Base-by-base conservation (phyloP, 1,284 basidiomycete genomes). In the Ganoderma sinense region DNA sequence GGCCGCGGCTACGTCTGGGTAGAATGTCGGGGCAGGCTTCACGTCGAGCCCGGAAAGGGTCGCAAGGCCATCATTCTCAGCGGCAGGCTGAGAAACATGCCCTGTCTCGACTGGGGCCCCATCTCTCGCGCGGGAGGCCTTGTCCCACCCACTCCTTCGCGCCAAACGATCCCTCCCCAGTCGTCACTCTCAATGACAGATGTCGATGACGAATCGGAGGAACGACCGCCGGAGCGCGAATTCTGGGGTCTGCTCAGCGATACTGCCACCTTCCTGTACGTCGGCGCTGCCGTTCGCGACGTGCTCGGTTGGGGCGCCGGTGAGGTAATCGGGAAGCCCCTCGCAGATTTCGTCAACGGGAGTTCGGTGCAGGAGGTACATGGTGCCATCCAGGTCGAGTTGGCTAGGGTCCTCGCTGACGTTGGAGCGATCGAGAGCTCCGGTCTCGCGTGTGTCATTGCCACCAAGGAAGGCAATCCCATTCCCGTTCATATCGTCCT, bases 41-140 rank as follows among this genome's bases (percentile, higher is more conserved):
- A 97, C 76, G 88, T 94, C 67, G 95, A 97, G 82, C 92, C 95
- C 0, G 95, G 95, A 2, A 97, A 97, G 78, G 95, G 95, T 0
- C 84, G 95, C 56, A 97, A 97, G 78, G 94, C 94, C 2, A 95
- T 97, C 75, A 89, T 97, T 56, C 85, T 97, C 26, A 90, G 89
- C 69, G 96, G 92, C 0, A 85, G 96, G 8, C 87, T 89, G 36
- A 84, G 91, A 61, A 85, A 87, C 73, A 90, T 96, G 83, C 88
- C 90, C 18, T 80, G 77, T 13, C 80, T 96, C 59, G 81, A 80
- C 2, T 96, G 94, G 94, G 84, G 83, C 7, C 80, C 81, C 45
- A 78, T 94, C 45, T 79, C 82, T 2, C 76, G 79, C 33, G 85
- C 84, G 16, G 88, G 89, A 23, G 88, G 88, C 10, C 70, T 90